phyloP scores from a whole-genome alignment of 192 early-diverging fungal species.

The Podila minutissima region DNA sequence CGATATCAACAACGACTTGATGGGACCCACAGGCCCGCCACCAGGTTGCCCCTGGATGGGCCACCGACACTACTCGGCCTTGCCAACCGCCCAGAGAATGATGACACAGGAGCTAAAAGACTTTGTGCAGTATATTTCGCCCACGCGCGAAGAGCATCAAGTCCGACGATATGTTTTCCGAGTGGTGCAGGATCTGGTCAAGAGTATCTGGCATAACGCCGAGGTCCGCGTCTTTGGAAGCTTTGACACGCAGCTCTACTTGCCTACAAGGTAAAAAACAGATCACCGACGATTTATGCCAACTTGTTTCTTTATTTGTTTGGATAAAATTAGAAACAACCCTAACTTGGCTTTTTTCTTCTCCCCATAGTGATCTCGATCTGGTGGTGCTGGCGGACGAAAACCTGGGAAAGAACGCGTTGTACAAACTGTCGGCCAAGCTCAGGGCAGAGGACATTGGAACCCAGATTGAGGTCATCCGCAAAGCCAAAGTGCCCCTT shows the following conservation, averaged over 20 bases:
- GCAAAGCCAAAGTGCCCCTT: slow-evolving; percentile 80
- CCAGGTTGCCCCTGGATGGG: slow-evolving; percentile 41
- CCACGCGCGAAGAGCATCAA: slow-evolving; percentile 80
- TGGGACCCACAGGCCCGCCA: neutral
- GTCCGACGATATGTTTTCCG: slow-evolving; percentile 79
- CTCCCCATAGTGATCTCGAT: slow-evolving; percentile 25
- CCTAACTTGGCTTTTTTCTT: neutral
- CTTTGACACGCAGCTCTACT: slow-evolving; percentile 86
- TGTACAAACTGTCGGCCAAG: slow-evolving; percentile 2
- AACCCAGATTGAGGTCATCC: slow-evolving; percentile 64
- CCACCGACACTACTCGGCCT: slow-evolving; percentile 1
- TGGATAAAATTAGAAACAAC: neutral
- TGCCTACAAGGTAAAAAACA: slow-evolving; percentile 90
- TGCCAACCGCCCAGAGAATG: slow-evolving; percentile 8
- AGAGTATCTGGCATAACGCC: slow-evolving; percentile 54
- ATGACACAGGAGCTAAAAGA: slow-evolving; percentile 74
- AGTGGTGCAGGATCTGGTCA: slow-evolving; percentile 64
- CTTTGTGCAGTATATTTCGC: slow-evolving; percentile 84
- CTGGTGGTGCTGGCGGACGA: neutral
- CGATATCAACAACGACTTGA: neutral
- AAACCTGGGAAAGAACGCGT: neutral
- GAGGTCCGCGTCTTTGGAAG: slow-evolving; percentile 83
- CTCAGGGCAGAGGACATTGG: slow-evolving; percentile 59
- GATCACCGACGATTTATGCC: slow-evolving; percentile 37
- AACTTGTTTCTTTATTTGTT: neutral